A percentile compares a stretch with the other conserved stretches of the same genome.
Conservation (phyloP, 73 alveolate genomes). For the Effrenium voratum region DNA sequence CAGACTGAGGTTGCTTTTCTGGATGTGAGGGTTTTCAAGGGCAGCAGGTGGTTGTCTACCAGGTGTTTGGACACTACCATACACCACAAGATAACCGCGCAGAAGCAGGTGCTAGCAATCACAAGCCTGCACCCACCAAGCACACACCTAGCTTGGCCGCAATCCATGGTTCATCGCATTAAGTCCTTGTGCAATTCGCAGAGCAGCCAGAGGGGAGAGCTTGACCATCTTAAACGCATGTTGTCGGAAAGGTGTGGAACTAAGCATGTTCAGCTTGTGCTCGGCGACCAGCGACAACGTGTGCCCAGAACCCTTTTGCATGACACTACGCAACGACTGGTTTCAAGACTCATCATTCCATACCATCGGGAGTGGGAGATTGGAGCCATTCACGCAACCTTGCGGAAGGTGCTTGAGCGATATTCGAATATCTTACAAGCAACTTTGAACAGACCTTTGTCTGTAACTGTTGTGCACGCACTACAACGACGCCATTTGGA, state of each 20-base stretch:
- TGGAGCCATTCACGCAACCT: not conserved
- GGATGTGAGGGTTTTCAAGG: not conserved
- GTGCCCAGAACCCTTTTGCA: not conserved
- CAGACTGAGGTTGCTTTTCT: not conserved
- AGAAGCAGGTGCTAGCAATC: not conserved
- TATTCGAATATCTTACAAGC: not conserved
- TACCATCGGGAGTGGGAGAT: not conserved
- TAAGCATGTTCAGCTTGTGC: not conserved
- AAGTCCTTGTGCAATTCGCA: not conserved
- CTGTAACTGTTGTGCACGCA: not conserved
- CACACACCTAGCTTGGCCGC: not conserved
- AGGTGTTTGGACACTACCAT: not conserved
- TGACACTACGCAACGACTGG: not conserved
- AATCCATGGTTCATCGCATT: not conserved
- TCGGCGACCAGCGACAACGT: not conserved
- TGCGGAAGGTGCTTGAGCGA: not conserved
- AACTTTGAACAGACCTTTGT: not conserved
- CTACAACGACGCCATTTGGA: not conserved
- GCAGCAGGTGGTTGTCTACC: not conserved
- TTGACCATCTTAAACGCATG: not conserved
- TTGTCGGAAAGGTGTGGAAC: slow-evolving; percentile 3
- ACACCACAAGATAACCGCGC: not conserved
- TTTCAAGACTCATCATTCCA: not conserved
- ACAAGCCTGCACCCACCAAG: not conserved
- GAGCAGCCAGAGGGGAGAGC: not conserved